Evolutionary conservation across 2,329 filamentous ascomycete genomes (phyloP).

Genomic region (Aspergillus amoenus): DNA sequence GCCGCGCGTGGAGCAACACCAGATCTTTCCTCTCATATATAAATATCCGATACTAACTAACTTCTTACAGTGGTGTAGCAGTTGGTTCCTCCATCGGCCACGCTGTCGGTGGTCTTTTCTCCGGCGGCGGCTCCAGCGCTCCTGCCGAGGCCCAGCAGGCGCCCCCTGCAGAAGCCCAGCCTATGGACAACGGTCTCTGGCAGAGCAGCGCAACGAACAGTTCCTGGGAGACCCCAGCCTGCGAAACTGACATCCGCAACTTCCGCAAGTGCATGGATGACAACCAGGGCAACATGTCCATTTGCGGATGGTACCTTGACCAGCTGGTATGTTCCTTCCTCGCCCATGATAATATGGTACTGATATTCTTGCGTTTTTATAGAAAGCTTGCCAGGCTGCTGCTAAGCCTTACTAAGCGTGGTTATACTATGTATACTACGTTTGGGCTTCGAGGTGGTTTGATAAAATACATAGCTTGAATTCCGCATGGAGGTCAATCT

Average conservation of each 20-base stretch:
- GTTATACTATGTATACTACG: not conserved
- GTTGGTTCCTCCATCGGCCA: conserved; percentile 94
- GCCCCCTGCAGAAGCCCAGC: conserved; percentile 52
- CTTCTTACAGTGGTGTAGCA: conserved; percentile 75
- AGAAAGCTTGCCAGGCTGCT: conserved; percentile 80
- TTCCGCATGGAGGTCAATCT: not conserved
- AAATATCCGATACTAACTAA: conserved; percentile 1
- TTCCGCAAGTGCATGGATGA: conserved; percentile 98
- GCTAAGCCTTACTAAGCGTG: conserved; percentile 63
- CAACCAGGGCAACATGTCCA: conserved; percentile 87
- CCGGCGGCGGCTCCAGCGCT: conserved; percentile 65
- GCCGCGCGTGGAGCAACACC: not conserved
- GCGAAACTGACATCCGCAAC: conserved; percentile 73
- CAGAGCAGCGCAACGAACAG: conserved; percentile 51
- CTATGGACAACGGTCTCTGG: conserved; percentile 50
- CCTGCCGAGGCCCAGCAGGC: conserved; percentile 54
- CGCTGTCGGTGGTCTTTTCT: conserved; percentile 86
- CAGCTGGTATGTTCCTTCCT: conserved; percentile 62
- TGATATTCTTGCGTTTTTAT: conserved; percentile 12
- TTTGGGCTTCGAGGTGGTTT: not conserved
- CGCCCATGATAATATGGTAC: not conserved
- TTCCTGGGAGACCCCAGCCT: conserved; percentile 59
- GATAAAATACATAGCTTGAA: not conserved
- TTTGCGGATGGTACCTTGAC: conserved; percentile 97
- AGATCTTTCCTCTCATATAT: no score